Evolutionary conservation across 192 early-diverging fungal genomes (phyloP).

Genomic region (Dissophora ornata): DNA sequence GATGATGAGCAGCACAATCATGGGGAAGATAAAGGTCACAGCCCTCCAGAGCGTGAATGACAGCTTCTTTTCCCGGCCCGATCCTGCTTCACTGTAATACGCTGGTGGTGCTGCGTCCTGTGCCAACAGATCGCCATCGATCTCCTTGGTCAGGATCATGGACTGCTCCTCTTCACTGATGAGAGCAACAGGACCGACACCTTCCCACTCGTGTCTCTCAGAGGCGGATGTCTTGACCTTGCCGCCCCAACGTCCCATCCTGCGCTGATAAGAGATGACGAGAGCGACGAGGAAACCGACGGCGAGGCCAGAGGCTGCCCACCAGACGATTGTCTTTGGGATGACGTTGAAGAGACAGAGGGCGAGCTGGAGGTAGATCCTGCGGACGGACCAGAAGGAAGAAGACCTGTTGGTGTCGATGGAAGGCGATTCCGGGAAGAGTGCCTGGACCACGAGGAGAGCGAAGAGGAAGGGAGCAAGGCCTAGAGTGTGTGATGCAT

Average conservation of each 20-base stretch:
- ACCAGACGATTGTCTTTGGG: conserved; percentile 63
- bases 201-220: conserved; percentile 27
- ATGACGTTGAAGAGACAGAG: conserved; percentile 63
- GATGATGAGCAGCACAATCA: conserved; percentile 24
- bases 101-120: not conserved
- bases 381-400: conserved; percentile 48
- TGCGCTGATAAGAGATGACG: conserved; percentile 48
- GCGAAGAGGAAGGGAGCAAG: conserved; percentile 62
- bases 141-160: conserved; percentile 10
- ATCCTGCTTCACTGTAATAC: not conserved
- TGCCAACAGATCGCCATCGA: not conserved
- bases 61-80: not conserved
- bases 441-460: conserved; percentile 58
- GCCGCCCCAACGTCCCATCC: conserved; percentile 44
- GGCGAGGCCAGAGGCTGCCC: conserved; percentile 57
- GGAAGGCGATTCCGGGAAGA: conserved; percentile 23
- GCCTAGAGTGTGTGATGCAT: conserved; percentile 40
- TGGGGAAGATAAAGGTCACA: conserved; percentile 19
- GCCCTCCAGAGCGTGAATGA: conserved; percentile 16
- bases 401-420: not conserved
- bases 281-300: conserved; percentile 56
- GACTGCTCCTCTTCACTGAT: not conserved
- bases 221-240: conserved; percentile 29
- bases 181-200: not conserved
- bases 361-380: conserved; percentile 55